A percentile compares a stretch with the other conserved stretches of the same genome.
These are phyloP conservation scores for Triticum dicoccoides DNA, from an alignment of 176 grass and related monocot species.

Conservation along the genomic window DNA sequence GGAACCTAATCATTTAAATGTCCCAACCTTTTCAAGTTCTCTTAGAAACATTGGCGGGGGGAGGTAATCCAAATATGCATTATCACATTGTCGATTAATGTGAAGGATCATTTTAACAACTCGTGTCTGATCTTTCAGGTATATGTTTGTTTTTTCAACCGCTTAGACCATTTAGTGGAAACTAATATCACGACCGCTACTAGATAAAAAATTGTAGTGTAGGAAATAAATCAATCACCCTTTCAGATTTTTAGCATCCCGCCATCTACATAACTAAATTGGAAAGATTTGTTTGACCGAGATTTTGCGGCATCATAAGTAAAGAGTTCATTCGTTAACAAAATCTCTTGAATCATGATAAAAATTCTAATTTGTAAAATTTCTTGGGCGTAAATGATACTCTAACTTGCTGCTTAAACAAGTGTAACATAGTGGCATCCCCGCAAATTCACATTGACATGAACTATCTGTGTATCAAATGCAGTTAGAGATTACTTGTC, in stretches of 20 bases:
- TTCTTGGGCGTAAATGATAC: neutral
- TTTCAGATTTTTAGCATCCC: neutral
- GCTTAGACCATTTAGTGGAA: neutral
- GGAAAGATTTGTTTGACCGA: no score
- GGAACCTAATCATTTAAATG: neutral
- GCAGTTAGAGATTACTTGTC: slow-evolving; percentile 76
- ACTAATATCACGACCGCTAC: neutral
- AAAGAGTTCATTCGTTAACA: no score
- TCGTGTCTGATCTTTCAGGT: neutral
- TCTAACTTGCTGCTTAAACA: slow-evolving; percentile 5
- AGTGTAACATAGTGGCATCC: neutral
- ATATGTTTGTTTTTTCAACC: neutral
- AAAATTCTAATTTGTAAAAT: neutral
- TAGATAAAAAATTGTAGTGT: neutral
- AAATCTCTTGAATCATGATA: no score
- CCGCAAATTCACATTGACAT: slow-evolving; percentile 16
- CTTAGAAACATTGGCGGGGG: neutral
- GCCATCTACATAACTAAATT: neutral
- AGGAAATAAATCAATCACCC: neutral
- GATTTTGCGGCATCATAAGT: no score
- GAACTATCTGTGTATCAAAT: slow-evolving; percentile 24
- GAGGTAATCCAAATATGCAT: neutral
- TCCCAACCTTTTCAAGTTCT: neutral
- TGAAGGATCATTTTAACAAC: neutral
- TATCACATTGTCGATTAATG: neutral